Percentiles rank a stretch among this genome's conserved stretches.
phyloP scores from a whole-genome alignment of 2,329 filamentous ascomycete genomes.

The Cladosporium sp. region DNA sequence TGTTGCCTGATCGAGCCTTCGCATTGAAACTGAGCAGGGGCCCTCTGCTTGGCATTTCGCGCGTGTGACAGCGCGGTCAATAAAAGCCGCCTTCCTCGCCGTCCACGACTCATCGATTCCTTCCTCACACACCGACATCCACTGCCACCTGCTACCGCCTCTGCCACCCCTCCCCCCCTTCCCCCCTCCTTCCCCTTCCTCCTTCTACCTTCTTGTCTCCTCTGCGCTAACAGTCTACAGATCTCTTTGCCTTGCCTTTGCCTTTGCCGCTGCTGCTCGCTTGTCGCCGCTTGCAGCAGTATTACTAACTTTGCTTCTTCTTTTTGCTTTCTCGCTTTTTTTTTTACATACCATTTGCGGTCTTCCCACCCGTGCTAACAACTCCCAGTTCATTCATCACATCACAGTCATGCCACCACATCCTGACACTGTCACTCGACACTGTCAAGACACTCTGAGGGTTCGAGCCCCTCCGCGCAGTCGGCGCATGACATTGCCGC shows the following conservation, averaged over 20 bases:
- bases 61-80: not conserved
- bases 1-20: not conserved
- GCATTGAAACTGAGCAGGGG: too few species aligned
- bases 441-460: not conserved
- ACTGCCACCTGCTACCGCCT: not conserved
- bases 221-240: not conserved
- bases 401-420: not conserved
- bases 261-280: not conserved
- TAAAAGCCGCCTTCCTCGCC: not conserved
- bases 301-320: not conserved
- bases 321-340: too few species aligned
- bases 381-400: not conserved
- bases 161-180: too few species aligned
- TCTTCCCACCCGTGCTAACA: conserved; percentile 1
- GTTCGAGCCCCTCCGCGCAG: not conserved
- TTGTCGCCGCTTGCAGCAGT: not conserved
- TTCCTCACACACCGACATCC: not conserved
- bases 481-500: too few species aligned
- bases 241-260: not conserved
- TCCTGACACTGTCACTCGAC: not conserved
- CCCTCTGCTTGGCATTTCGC: too few species aligned
- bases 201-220: too few species aligned
- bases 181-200: not conserved
- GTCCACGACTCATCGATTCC: not conserved
- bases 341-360: not conserved